A percentile compares a stretch with the other conserved stretches of the same genome.
phyloP scores from a whole-genome alignment of 1,139 yeast species.

The Debaryomyces singareniensis region DNA sequence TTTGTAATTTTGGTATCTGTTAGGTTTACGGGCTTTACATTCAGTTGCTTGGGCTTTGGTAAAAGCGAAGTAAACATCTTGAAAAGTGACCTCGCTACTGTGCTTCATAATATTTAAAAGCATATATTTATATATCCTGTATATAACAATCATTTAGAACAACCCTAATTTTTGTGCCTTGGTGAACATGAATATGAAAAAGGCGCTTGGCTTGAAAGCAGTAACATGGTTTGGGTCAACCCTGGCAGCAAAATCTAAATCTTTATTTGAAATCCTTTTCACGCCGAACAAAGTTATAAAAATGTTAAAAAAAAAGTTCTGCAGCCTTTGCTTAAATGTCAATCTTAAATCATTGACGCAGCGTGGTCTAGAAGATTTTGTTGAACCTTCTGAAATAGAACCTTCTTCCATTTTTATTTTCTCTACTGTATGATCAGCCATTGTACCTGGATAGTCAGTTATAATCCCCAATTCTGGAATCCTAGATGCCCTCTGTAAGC shows the following conservation, averaged over 20 bases:
- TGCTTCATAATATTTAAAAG: no score
- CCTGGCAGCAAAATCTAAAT: conserved; percentile 15
- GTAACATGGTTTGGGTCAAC: conserved; percentile 21
- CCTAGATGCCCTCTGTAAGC: conserved; percentile 19
- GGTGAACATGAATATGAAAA: conserved; percentile 19
- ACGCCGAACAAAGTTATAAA: conserved; percentile 11
- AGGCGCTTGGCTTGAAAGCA: conserved; percentile 10
- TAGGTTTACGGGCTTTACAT: no score
- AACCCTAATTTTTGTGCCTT: conserved; percentile 29
- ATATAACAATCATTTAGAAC: conserved; percentile 12
- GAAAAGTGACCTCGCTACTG: no score
- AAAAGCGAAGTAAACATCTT: conserved; percentile 29
- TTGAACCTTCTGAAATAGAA: background rate
- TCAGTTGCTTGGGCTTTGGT: conserved; percentile 20
- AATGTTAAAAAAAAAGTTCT: conserved; percentile 11
- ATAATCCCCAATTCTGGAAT: conserved; percentile 47
- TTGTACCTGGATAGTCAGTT: conserved; percentile 51
- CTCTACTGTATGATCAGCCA: conserved; percentile 17
- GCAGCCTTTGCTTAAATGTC: conserved; percentile 16
- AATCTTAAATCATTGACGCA: conserved; percentile 6
- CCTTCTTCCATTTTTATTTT: conserved; percentile 1
- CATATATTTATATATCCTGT: no score
- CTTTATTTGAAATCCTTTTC: conserved; percentile 15
- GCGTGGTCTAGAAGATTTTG: background rate
- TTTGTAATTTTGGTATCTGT: no score